Base-by-base conservation (phyloP, 2,329 filamentous ascomycete genomes). In the Cladophialophora psammophila region DNA sequence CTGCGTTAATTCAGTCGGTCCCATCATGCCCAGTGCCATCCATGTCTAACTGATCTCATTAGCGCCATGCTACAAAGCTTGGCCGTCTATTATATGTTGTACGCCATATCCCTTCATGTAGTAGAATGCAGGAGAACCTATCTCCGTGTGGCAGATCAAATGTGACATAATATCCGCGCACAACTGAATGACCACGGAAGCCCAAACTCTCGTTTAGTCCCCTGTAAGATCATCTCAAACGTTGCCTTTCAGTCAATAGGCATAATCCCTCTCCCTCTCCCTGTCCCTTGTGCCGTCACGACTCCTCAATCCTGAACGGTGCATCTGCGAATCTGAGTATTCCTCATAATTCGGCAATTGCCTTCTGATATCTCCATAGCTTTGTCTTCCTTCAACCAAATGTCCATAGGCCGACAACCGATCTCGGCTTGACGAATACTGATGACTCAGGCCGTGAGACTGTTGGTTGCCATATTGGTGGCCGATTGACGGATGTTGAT, bases 351-450 rank as follows among this genome's bases (percentile, higher is more conserved):
- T 65, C 10, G 64, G 62, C 15, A 69, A 18, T 48, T 69, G 69
- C 42, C 69, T 60, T 53, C 69, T 45, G n/a, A 70, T 60, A 53
- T 71, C 69, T 8, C 69, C 68, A 45, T 71, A 71, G 35, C 69
- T 66, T 4, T 68, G 64, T 18, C 64, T 60, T 15, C 57, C 53
- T 38, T 71, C 66, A 53, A 60, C 48, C 4, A 64, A 38, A 50
- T 66, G 68, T 26, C 65, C 67, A 34, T 68, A 66, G 7, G 50
- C 63, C 12, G 67, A 66, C 10, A 58, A 32, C 20, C 67, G 64
- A 42, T 69, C 68, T 40, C 68, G 66, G 26, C 60, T 65, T n/a
- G 57, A 58, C 10, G 67, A 55, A 31, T 55, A 63, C 12, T 64
- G 60, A 26, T 64, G 60, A 55, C 59, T 61, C 52, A 34, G 31